Conservation (phyloP, 129 eudicot species). For the Flaveria sonorensis region DNA sequence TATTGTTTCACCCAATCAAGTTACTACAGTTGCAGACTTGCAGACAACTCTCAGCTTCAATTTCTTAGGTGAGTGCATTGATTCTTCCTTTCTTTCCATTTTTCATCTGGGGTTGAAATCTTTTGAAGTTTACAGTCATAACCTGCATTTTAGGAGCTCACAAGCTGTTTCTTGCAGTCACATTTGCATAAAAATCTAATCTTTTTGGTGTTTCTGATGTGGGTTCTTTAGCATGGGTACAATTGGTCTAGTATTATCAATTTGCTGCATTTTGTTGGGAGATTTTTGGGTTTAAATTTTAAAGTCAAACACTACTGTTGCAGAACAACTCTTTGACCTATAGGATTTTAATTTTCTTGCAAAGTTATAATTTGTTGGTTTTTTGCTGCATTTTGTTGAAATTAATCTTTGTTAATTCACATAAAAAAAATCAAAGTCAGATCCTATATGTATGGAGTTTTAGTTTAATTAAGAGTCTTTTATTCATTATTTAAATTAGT, state of each 20-base stretch:
- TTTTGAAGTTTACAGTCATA: background rate
- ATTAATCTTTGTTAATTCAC: too few relatives aligned
- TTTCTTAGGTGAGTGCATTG: constrained; percentile 21
- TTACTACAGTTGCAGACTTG: constrained; percentile 15
- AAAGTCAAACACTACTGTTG: too few relatives aligned
- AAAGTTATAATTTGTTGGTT: background rate
- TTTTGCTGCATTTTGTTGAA: constrained; percentile 13
- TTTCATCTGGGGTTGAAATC: background rate
- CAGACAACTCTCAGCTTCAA: constrained; percentile 7
- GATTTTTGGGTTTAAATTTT: too few relatives aligned
- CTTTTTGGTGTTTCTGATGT: background rate
- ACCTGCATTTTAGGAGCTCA: constrained; percentile 22
- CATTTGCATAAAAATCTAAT: constrained; percentile 2
- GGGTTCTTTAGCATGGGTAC: background rate
- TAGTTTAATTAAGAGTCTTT: too few relatives aligned
- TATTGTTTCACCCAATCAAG: too few relatives aligned
- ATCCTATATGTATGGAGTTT: too few relatives aligned
- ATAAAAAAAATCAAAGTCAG: too few relatives aligned
- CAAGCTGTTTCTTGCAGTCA: constrained; percentile 1
- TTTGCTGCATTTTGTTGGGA: too few relatives aligned
- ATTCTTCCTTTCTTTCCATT: background rate
- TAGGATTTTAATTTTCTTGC: background rate
- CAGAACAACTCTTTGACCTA: too few relatives aligned
- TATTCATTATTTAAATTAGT: too few relatives aligned
- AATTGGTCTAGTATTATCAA: background rate